Evolutionary conservation across 257 asterid genomes (phyloP).

Genomic region (Primulina tabacum): DNA sequence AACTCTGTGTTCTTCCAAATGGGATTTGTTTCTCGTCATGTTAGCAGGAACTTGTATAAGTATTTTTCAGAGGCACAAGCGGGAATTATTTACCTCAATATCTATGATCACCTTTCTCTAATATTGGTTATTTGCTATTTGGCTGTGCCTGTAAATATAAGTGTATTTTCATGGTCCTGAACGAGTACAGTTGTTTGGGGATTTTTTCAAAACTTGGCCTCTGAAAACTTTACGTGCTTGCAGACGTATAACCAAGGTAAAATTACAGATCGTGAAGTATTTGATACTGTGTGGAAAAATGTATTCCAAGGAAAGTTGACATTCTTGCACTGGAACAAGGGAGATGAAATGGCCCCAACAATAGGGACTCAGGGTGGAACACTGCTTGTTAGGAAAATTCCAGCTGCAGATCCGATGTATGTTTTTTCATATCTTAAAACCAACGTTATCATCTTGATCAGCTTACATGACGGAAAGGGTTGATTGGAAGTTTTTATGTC

Average conservation of each 20-base stretch:
- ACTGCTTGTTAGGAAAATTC: slow-evolving; percentile 83
- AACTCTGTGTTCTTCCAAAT: neutral
- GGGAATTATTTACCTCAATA: too few relatives aligned
- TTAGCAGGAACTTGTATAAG: neutral
- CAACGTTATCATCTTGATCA: slow-evolving; percentile 14
- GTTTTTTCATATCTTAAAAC: slow-evolving; percentile 20
- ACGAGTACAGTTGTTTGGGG: neutral
- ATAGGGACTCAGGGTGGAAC: slow-evolving; percentile 69
- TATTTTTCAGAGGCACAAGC: neutral
- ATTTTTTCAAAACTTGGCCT: slow-evolving; percentile 2
- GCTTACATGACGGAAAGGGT: neutral
- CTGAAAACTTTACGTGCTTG: slow-evolving; percentile 20
- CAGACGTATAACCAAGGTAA: slow-evolving; percentile 57
- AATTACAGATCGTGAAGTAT: slow-evolving; percentile 36
- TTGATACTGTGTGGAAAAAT: slow-evolving; percentile 51
- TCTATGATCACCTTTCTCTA: neutral
- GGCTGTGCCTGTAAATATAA: neutral
- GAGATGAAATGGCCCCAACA: slow-evolving; percentile 77
- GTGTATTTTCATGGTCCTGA: neutral
- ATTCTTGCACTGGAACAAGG: slow-evolving; percentile 69
- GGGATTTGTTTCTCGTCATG: neutral
- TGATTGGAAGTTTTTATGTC: neutral
- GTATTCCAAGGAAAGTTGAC: slow-evolving; percentile 71
- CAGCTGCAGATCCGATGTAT: slow-evolving; percentile 60
- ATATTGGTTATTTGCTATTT: neutral